These are phyloP conservation scores for Parmelia sp. DNA, from an alignment of 495 filamentous ascomycete genomes.

Conservation along the genomic window DNA sequence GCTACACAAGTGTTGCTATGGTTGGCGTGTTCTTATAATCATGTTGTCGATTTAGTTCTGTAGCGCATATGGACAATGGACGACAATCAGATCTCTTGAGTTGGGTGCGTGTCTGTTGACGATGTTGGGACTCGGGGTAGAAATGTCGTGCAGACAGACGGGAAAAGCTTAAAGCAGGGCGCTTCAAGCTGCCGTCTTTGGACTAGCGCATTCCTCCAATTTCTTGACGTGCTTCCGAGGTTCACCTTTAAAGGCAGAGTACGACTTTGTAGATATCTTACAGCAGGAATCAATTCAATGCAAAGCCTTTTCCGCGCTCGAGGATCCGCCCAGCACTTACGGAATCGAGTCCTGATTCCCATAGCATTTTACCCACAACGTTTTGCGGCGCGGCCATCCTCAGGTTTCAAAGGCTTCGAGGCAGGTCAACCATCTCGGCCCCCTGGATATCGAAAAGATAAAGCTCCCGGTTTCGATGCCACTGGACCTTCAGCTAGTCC, in stretches of 20 bases:
- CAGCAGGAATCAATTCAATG: slow-evolving; percentile 1
- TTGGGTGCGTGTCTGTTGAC: not conserved
- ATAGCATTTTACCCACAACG: not conserved
- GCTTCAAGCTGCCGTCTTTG: slow-evolving; percentile 7
- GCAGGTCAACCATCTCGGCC: not conserved
- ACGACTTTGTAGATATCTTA: not conserved
- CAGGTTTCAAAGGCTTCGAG: slow-evolving; percentile 9
- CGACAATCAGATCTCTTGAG: not conserved
- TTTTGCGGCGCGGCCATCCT: slow-evolving; percentile 1
- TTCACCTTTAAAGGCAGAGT: no score
- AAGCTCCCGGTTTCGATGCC: not conserved
- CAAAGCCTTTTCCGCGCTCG: not conserved
- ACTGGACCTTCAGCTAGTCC: not conserved
- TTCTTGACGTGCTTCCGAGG: not conserved
- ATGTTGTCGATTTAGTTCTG: slow-evolving; percentile 1
- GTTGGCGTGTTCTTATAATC: slow-evolving; percentile 7
- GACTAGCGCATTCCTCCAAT: slow-evolving; percentile 2
- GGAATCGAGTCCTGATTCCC: not conserved
- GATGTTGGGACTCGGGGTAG: not conserved
- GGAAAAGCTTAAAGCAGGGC: not conserved
- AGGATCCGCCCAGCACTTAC: not conserved
- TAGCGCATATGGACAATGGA: no score
- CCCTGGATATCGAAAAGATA: not conserved
- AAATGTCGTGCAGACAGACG: not conserved
- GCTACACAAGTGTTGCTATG: slow-evolving; percentile 4